Evolutionary conservation across 768 basidiomycete genomes (phyloP).

Genomic region (Hericium rajendrae): DNA sequence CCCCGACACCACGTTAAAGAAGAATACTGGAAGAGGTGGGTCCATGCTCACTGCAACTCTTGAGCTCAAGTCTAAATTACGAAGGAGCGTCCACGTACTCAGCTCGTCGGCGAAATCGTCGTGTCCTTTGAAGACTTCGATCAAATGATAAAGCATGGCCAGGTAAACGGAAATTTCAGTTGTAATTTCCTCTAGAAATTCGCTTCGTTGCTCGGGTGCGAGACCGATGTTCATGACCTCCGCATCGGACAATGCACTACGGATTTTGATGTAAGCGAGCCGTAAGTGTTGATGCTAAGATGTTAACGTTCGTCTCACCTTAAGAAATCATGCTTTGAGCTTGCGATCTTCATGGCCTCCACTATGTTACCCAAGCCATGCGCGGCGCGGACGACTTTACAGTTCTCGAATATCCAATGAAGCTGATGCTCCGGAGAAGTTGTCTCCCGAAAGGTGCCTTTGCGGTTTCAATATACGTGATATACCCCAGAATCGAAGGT

Average conservation of each 20-base stretch:
- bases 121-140: conserved; percentile 88
- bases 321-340: conserved; percentile 75
- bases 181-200: conserved; percentile 81
- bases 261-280: conserved; percentile 4
- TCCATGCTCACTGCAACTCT: conserved; percentile 75
- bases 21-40: conserved; percentile 86
- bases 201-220: conserved; percentile 57
- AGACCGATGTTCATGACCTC: conserved; percentile 68
- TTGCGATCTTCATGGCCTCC: conserved; percentile 84
- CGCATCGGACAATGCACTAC: conserved; percentile 65
- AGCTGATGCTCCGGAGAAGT: conserved; percentile 89
- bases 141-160: conserved; percentile 90
- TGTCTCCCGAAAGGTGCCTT: conserved; percentile 88
- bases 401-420: conserved; percentile 93
- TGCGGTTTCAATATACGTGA: background rate
- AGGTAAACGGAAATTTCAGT: conserved; percentile 91
- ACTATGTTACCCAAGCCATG: conserved; percentile 80
- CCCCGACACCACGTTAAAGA: conserved; percentile 84
- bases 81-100: conserved; percentile 48
- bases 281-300: background rate
- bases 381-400: conserved; percentile 71
- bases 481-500: conserved; percentile 1
- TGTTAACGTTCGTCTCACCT: conserved; percentile 36
- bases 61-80: background rate
- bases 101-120: conserved; percentile 95